A percentile compares a stretch with the other conserved stretches of the same genome.
These are phyloP conservation scores for Mrakia blollopis DNA, from an alignment of 768 basidiomycete species.

Conservation along the genomic window DNA sequence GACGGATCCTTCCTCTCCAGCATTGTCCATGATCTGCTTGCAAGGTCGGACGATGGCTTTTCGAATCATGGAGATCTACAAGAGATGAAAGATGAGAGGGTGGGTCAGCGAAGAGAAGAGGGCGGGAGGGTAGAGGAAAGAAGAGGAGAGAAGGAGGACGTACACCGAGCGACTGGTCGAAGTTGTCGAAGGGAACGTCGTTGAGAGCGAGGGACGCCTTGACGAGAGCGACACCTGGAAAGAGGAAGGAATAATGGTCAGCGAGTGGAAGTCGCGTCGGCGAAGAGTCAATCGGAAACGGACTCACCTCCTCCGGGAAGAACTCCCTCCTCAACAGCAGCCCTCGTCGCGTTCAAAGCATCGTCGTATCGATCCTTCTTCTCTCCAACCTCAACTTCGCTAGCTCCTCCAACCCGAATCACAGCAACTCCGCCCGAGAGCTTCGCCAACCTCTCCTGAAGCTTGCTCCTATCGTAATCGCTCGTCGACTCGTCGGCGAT, in stretches of 20 bases:
- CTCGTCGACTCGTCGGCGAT: constrained; percentile 75
- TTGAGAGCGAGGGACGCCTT: constrained; percentile 49
- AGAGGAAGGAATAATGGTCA: not conserved
- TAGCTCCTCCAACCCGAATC: constrained; percentile 91
- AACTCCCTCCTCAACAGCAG: constrained; percentile 97
- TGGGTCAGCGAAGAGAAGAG: not conserved
- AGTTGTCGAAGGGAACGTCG: constrained; percentile 76
- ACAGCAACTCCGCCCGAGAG: constrained; percentile 93
- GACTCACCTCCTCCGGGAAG: constrained; percentile 80
- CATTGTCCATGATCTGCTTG: constrained; percentile 85
- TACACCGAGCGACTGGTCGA: constrained; percentile 95
- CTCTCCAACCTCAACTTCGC: constrained; percentile 95
- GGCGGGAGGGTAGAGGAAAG: not conserved
- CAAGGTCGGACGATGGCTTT: constrained; percentile 77
- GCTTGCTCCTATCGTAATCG: constrained; percentile 89
- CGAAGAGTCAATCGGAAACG: not conserved
- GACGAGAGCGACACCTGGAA: constrained; percentile 63
- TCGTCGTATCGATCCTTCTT: constrained; percentile 96
- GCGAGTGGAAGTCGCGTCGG: not conserved
- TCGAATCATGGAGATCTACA: constrained; percentile 63
- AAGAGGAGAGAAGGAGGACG: not conserved
- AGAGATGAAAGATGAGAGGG: not conserved
- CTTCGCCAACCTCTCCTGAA: constrained; percentile 96
- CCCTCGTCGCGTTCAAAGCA: constrained; percentile 94
- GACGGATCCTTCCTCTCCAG: constrained; percentile 88